Evolutionary conservation across 176 grass and related monocot species (phyloP).

Genomic region (Juncus effusus): DNA sequence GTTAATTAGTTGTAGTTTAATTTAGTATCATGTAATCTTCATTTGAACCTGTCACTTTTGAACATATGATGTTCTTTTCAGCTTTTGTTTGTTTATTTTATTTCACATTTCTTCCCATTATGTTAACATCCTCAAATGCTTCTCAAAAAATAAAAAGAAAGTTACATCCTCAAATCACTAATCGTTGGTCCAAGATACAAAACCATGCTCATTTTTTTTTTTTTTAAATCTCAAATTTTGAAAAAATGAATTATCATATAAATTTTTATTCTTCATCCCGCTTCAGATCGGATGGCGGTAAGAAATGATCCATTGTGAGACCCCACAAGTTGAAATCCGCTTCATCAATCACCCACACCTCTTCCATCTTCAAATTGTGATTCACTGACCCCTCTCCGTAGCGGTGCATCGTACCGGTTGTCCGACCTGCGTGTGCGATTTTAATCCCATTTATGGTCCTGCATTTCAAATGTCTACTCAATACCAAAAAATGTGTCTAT

Average conservation of each 20-base stretch:
- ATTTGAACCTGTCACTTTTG: no score
- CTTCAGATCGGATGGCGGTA: constrained; percentile 68
- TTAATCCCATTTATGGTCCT: constrained; percentile 68
- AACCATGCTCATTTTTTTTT: no score
- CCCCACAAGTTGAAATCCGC: constrained; percentile 84
- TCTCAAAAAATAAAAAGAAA: no score
- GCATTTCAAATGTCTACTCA: neutral
- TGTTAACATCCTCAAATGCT: no score
- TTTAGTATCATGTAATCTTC: no score
- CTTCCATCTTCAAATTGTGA: constrained; percentile 93
- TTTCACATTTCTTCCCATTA: no score
- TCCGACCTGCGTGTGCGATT: constrained; percentile 80
- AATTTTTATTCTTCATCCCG: constrained; percentile 36
- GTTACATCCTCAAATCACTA: no score
- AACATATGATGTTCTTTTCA: no score
- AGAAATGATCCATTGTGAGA: constrained; percentile 58
- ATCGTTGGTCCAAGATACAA: no score
- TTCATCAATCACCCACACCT: constrained; percentile 94
- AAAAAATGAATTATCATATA: neutral
- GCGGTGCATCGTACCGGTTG: constrained; percentile 67
- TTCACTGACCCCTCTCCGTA: constrained; percentile 95
- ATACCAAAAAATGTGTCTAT: no score
- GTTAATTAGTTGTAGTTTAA: no score
- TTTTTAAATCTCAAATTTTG: constrained; percentile 16
- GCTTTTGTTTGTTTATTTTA: no score